These are phyloP conservation scores for Curvularia hawaiiensis DNA, from an alignment of 2,329 filamentous ascomycete genomes.

Conservation along the genomic window DNA sequence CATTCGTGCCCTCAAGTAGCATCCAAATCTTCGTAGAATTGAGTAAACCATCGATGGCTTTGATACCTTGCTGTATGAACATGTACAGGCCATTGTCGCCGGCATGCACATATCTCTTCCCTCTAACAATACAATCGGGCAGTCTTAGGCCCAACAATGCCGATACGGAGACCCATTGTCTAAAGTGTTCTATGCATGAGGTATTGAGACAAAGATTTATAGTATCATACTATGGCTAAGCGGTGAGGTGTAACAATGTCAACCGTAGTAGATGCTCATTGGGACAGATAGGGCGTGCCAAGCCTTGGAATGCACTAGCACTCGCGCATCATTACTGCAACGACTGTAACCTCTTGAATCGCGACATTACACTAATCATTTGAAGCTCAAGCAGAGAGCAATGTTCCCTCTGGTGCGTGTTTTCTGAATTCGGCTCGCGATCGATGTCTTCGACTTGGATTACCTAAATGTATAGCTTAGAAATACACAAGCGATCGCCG, in stretches of 20 bases:
- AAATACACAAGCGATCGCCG: slow-evolving; percentile 12
- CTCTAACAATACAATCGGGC: background rate
- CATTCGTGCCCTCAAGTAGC: background rate
- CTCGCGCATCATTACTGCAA: background rate
- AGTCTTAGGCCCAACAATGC: too few species aligned
- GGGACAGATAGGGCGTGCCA: background rate
- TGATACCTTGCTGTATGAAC: background rate
- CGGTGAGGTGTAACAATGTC: background rate
- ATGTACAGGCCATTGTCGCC: background rate
- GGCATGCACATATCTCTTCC: background rate
- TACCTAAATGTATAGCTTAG: background rate
- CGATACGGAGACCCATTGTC: background rate
- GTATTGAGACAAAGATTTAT: background rate
- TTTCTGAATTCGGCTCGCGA: background rate
- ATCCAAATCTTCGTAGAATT: background rate
- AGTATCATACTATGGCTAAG: background rate
- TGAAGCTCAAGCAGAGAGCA: too few species aligned
- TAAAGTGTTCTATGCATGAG: background rate
- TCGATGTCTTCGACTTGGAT: background rate
- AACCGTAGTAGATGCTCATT: background rate
- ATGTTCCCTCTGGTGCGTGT: background rate
- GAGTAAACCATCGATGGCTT: background rate
- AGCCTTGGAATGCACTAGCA: background rate
- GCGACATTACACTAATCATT: background rate
- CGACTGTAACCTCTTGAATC: background rate